Percentiles rank a stretch among this genome's conserved stretches.
phyloP scores from a whole-genome alignment of 2,329 filamentous ascomycete species.

The Chrysosporium queenslandicum region DNA sequence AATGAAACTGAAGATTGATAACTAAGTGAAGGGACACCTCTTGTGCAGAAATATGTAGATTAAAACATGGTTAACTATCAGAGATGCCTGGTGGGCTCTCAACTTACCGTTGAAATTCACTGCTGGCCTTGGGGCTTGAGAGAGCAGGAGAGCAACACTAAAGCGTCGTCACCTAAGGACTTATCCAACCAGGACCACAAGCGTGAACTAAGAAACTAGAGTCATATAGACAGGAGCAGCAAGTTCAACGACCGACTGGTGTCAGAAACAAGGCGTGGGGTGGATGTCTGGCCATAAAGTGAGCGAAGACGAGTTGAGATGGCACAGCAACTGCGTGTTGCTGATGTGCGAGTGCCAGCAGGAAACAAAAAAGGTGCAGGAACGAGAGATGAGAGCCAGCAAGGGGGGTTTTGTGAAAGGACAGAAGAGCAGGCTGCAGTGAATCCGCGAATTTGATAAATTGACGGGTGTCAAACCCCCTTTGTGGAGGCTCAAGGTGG shows the following conservation, averaged over 20 bases:
- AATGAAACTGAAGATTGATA: background rate
- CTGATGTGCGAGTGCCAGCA: background rate
- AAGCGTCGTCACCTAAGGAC: background rate
- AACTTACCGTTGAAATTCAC: background rate
- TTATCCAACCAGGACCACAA: background rate
- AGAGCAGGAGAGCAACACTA: background rate
- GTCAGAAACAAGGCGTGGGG: background rate
- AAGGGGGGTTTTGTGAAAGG: background rate
- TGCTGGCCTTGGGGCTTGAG: background rate
- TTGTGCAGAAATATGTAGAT: background rate
- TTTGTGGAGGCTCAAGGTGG: conserved; percentile 6
- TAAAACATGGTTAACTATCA: background rate
- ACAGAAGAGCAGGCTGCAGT: background rate
- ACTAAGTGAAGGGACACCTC: background rate
- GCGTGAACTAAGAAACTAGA: background rate
- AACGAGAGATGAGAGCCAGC: background rate
- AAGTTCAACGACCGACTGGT: background rate
- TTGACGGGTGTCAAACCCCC: background rate
- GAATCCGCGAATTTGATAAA: background rate
- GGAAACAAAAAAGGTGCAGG: too few species aligned
- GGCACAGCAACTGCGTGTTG: background rate
- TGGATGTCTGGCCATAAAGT: conserved; percentile 2
- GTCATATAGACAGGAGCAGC: background rate
- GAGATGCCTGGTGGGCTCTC: background rate
- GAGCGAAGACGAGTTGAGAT: background rate